Conservation (phyloP, 179 eudicot species). For the Spergularia azorica region DNA sequence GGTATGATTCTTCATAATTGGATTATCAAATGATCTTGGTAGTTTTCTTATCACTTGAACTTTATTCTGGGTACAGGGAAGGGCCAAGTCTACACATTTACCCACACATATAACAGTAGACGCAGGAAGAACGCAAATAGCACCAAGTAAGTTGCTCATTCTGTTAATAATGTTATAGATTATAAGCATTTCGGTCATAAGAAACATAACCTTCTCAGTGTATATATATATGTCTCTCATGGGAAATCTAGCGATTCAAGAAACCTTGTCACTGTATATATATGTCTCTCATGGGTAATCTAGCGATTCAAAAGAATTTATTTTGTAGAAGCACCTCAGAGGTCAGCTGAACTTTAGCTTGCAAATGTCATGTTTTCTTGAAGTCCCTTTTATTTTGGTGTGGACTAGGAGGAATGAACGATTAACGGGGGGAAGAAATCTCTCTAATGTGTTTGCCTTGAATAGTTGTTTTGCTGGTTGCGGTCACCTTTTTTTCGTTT, state of each 20-base stretch:
- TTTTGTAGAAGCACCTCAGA: too few relatives aligned
- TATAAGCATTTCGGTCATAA: neutral
- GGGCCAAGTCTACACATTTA: constrained; percentile 77
- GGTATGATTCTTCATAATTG: neutral
- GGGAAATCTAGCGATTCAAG: too few relatives aligned
- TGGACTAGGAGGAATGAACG: too few relatives aligned
- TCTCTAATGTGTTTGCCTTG: neutral
- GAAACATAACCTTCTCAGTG: neutral
- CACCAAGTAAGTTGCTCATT: constrained; percentile 72
- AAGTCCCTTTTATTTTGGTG: too few relatives aligned
- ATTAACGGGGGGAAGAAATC: neutral
- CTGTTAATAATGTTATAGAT: neutral
- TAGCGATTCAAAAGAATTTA: too few relatives aligned
- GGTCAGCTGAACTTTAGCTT: too few relatives aligned
- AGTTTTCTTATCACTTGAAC: neutral
- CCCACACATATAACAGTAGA: constrained; percentile 87
- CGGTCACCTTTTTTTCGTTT: neutral
- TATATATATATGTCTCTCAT: neutral
- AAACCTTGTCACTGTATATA: neutral
- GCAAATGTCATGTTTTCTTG: too few relatives aligned
- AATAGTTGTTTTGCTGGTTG: neutral
- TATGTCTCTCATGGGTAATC: neutral
- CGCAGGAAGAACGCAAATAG: constrained; percentile 99
- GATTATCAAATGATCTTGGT: neutral
- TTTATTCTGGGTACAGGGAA: constrained; percentile 51